A percentile compares a stretch with the other conserved stretches of the same genome.
These are phyloP conservation scores for Aurantiochytrium sp. DNA, from an alignment of 108 stramenopile genomes.

Conservation along the genomic window DNA sequence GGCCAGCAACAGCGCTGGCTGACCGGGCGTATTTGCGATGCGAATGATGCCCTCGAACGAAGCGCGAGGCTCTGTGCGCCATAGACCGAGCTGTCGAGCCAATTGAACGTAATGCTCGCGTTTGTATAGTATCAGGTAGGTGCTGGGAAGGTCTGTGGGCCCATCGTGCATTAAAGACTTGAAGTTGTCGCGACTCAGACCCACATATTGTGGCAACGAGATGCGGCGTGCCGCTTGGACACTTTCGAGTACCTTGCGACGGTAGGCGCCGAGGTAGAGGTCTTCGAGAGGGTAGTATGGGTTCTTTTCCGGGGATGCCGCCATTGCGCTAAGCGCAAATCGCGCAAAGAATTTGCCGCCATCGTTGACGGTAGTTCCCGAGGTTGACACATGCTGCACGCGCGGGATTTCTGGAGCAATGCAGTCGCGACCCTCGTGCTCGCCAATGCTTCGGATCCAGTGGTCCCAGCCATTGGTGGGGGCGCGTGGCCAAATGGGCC, in stretches of 20 bases:
- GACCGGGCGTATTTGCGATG: not conserved
- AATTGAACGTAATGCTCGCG: not conserved
- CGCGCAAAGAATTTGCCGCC: not conserved
- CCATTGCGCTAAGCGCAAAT: not conserved
- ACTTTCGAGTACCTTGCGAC: not conserved
- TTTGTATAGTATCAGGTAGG: not conserved
- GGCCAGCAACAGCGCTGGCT: not conserved
- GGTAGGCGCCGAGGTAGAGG: not conserved
- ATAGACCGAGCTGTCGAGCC: not conserved
- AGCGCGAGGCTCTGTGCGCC: not conserved
- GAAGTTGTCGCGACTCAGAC: not conserved
- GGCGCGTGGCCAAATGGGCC: not conserved
- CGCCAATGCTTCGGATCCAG: not conserved
- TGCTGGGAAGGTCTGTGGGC: not conserved
- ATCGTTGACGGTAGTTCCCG: not conserved
- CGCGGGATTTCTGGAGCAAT: not conserved
- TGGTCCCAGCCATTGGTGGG: conserved; percentile 18
- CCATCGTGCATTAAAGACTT: not conserved
- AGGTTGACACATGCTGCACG: not conserved
- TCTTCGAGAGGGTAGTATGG: not conserved
- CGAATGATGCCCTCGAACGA: not conserved
- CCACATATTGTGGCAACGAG: not conserved
- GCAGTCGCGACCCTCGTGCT: not conserved
- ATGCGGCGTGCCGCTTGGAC: not conserved
- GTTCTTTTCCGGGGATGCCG: not conserved